Evolutionary conservation across 108 stramenopile species (phyloP).

Genomic region (Cylindrotheca closterium): DNA sequence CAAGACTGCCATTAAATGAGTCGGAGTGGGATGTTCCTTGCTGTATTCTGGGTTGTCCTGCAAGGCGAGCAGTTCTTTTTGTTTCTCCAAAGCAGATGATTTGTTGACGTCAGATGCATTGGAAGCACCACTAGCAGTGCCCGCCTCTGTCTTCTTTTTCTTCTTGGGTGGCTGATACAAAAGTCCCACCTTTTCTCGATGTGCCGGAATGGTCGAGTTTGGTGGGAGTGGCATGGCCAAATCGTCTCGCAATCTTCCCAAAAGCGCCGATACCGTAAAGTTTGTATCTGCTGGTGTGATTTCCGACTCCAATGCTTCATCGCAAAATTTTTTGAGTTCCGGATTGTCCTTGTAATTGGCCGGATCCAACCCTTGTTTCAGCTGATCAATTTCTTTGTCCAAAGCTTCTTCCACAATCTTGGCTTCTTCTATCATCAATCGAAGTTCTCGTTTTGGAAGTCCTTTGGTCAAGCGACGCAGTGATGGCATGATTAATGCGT

Average conservation of each 20-base stretch:
- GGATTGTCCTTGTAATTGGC: slow-evolving; percentile 16
- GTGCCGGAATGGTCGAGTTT: slow-evolving; percentile 23
- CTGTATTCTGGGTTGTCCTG: slow-evolving; percentile 44
- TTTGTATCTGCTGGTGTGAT: slow-evolving; percentile 71
- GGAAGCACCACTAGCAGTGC: neutral
- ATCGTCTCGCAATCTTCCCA: slow-evolving; percentile 77
- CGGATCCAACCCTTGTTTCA: slow-evolving; percentile 35
- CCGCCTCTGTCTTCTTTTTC: slow-evolving; percentile 8
- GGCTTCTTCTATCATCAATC: slow-evolving; percentile 64
- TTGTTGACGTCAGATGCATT: neutral
- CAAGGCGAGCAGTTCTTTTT: slow-evolving; percentile 10
- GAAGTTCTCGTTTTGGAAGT: slow-evolving; percentile 62
- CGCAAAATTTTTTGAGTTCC: slow-evolving; percentile 13
- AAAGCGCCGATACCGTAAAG: slow-evolving; percentile 70
- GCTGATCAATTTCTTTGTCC: slow-evolving; percentile 53
- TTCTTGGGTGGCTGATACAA: slow-evolving; percentile 15
- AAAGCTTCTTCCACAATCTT: slow-evolving; percentile 64
- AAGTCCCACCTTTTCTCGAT: slow-evolving; percentile 15
- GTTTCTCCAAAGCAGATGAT: slow-evolving; percentile 12
- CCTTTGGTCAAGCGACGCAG: slow-evolving; percentile 65
- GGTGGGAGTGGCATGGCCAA: slow-evolving; percentile 72
- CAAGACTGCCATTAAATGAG: slow-evolving; percentile 56
- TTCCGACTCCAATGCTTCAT: slow-evolving; percentile 57
- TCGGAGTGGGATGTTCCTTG: slow-evolving; percentile 37
- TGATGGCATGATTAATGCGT: slow-evolving; percentile 23